Conservation (phyloP, 257 asterid genomes). For the Salvia rosmarinus region DNA sequence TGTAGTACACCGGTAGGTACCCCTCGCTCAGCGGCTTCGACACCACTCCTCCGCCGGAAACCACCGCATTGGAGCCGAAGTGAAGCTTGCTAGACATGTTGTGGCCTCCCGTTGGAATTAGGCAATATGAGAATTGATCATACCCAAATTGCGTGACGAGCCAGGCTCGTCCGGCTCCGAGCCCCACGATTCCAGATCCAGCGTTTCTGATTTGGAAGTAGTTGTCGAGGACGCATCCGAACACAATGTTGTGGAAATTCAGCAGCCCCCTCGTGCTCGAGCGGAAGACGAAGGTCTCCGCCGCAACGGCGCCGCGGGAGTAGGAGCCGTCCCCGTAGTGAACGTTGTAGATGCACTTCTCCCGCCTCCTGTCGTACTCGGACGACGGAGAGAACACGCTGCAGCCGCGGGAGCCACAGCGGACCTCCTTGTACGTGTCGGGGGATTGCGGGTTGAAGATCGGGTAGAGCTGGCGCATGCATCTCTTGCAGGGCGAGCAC, state of each 20-base stretch:
- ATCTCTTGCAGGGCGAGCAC: slow-evolving; percentile 53
- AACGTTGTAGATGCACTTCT: slow-evolving; percentile 34
- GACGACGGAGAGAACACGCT: not conserved
- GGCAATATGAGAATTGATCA: slow-evolving; percentile 69
- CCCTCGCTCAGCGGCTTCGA: slow-evolving; percentile 46
- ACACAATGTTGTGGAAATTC: slow-evolving; percentile 35
- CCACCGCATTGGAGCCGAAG: slow-evolving; percentile 45
- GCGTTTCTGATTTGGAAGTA: slow-evolving; percentile 28
- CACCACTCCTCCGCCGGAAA: slow-evolving; percentile 48
- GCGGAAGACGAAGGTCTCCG: slow-evolving; percentile 50
- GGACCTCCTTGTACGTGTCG: slow-evolving; percentile 41
- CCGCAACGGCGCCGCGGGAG: slow-evolving; percentile 48
- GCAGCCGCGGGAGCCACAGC: not conserved
- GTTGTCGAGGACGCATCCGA: slow-evolving; percentile 60
- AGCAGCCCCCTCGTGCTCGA: slow-evolving; percentile 27
- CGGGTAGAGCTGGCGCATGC: slow-evolving; percentile 39
- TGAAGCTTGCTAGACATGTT: slow-evolving; percentile 46
- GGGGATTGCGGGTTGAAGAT: slow-evolving; percentile 46
- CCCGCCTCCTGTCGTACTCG: not conserved
- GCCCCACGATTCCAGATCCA: slow-evolving; percentile 64
- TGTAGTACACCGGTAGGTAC: slow-evolving; percentile 39
- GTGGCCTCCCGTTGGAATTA: slow-evolving; percentile 32
- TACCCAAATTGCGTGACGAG: slow-evolving; percentile 50
- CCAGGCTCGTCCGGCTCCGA: slow-evolving; percentile 53
- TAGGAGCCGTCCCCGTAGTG: slow-evolving; percentile 44